Conservation (phyloP, 129 eudicot genomes). For the Smallanthus sonchifolius region DNA sequence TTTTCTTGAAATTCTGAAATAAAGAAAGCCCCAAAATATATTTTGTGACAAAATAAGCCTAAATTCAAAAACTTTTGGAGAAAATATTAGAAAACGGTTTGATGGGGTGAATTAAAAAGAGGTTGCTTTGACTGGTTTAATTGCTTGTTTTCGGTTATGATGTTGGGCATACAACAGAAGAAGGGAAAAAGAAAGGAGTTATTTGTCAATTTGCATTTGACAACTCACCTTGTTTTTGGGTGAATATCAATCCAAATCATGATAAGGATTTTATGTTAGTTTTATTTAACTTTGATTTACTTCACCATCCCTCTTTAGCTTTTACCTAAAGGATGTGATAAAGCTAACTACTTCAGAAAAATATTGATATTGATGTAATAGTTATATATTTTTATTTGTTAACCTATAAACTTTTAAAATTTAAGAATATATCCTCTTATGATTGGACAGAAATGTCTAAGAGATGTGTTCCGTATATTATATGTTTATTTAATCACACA, state of each 20-base stretch:
- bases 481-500: background rate
- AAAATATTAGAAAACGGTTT: constrained; percentile 20
- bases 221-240: constrained; percentile 43
- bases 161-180: constrained; percentile 18
- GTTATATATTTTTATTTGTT: background rate
- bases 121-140: constrained; percentile 25
- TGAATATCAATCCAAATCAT: constrained; percentile 21
- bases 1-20: constrained; percentile 27
- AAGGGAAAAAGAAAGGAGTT: constrained; percentile 13
- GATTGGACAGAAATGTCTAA: too few species aligned
- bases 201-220: constrained; percentile 49
- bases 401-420: background rate
- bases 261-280: background rate
- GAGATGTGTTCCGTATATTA: background rate
- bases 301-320: background rate
- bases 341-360: background rate
- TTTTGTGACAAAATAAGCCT: constrained; percentile 6
- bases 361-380: too few species aligned
- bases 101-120: constrained; percentile 11
- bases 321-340: too few species aligned
- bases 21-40: constrained; percentile 2
- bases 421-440: background rate
- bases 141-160: constrained; percentile 31
- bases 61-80: background rate
- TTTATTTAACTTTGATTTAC: background rate